Conservation (phyloP, 1,284 basidiomycete genomes). For the Ceratobasidium sp. region DNA sequence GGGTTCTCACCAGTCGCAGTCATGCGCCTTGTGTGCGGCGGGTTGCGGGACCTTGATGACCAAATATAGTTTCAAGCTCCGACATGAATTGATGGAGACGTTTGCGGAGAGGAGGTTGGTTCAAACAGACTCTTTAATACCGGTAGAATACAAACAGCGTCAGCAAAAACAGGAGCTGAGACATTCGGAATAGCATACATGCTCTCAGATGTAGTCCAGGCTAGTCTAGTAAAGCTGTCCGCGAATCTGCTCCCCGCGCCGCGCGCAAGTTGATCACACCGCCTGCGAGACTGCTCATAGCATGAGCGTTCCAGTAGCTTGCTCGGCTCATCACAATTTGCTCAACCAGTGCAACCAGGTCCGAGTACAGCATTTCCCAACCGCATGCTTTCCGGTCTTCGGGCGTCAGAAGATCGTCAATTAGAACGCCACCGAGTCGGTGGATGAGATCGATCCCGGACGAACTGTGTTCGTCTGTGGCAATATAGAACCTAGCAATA, state of each 20-base stretch:
- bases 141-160: neutral
- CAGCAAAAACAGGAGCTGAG: neutral
- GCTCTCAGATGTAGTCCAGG: neutral
- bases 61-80: neutral
- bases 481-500: slow-evolving; percentile 52
- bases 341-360: slow-evolving; percentile 52
- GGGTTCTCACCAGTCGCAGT: no score
- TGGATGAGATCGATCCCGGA: slow-evolving; percentile 49
- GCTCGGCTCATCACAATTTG: slow-evolving; percentile 50
- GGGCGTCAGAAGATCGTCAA: slow-evolving; percentile 50
- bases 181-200: neutral
- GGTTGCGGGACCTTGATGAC: neutral
- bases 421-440: slow-evolving; percentile 50
- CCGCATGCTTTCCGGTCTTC: slow-evolving; percentile 47
- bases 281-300: slow-evolving; percentile 43
- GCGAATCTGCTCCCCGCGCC: slow-evolving; percentile 41
- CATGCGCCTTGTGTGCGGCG: no score
- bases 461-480: slow-evolving; percentile 51
- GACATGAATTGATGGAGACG: neutral
- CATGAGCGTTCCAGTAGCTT: slow-evolving; percentile 47
- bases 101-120: no score
- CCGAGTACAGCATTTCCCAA: slow-evolving; percentile 50
- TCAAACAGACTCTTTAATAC: no score
- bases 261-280: slow-evolving; percentile 44
- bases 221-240: slow-evolving; percentile 34